Evolutionary conservation across 345 rosid species (phyloP).

Genomic region (Cardamine chenopodiifolia): DNA sequence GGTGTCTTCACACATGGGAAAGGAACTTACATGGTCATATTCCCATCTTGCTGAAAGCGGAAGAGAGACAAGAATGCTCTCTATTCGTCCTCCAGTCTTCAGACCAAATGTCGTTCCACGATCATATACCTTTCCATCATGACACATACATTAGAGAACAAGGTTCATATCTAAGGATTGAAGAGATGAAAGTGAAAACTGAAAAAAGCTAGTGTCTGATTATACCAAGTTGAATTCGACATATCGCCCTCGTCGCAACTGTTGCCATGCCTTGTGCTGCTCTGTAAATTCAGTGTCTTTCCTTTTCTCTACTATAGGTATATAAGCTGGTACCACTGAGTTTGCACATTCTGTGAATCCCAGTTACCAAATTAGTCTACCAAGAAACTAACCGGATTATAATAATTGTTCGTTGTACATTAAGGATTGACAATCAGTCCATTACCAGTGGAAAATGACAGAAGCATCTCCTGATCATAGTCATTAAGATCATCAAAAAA

Average conservation of each 20-base stretch:
- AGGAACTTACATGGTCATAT: conserved; percentile 80
- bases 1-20: neutral
- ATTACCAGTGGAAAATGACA: conserved; percentile 88
- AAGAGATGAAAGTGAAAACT: neutral
- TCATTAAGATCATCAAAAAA: conserved; percentile 97
- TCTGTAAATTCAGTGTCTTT: conserved; percentile 77
- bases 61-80: conserved; percentile 96
- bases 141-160: conserved; percentile 21
- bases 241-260: conserved; percentile 91
- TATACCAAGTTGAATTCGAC: conserved; percentile 94
- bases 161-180: neutral
- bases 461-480: conserved; percentile 93
- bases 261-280: conserved; percentile 94
- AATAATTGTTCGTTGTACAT: neutral
- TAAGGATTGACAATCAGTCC: conserved; percentile 3
- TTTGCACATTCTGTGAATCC: conserved; percentile 75
- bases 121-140: conserved; percentile 71
- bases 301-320: conserved; percentile 86
- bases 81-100: conserved; percentile 96
- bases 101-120: conserved; percentile 97
- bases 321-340: conserved; percentile 88
- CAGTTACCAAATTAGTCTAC: conserved; percentile 26
- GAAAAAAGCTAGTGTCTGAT: conserved; percentile 1
- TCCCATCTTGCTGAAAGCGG: conserved; percentile 96
- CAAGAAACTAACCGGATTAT: conserved; percentile 3